Base-by-base conservation (phyloP, 495 filamentous ascomycete species). In the Tuber borchii region DNA sequence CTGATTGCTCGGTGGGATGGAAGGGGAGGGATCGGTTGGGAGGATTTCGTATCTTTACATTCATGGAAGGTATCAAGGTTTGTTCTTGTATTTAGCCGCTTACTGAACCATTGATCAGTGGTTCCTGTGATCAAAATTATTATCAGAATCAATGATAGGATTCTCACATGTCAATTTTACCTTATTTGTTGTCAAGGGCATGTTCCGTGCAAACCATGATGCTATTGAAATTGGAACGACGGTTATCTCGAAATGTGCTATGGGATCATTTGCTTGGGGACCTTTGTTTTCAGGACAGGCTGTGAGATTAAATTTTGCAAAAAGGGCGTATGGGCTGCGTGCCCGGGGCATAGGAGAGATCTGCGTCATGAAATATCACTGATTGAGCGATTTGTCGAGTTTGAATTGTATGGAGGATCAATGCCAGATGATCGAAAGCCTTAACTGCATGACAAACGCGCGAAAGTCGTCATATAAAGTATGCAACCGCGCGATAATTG, bases 61-160 rank as follows among this genome's bases (percentile, higher is more conserved):
- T 40, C 37, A 71, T 34, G 43, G 39, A 39, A 0, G 69, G 69
- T 71, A 26, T 26, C 37, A 22, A 40, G 69, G 69, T 16, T 40
- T 26, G 51, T 61, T 61, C 69, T 40, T 39, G 69, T 71, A 71
- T 44, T 71, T 44, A 39, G 34, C 37, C 37, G 34, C 34, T 40
- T 71, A n/a, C 39, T 22, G 20, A 17, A 8, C 43, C 69, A 44
- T 39, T 39, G 43, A 44, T 71, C 22, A 17, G 20, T 71, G 34
- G 69, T 71, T 40, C 20, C 20, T 71, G 69, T 71, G 69, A 44
- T 39, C 69, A 44, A 22, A 40, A 44, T 46, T 71, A 76, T 46
- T 26, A 76, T 16, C 43, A 44, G 34, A 56, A 71, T 31, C 70
- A 76, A 42, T 76, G 74, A 56, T 56, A 68, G n/a, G 51, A 61